Evolutionary conservation across 352 stramenopile genomes (phyloP), one percentile per base, ranked within the genome.

Genomic region (Phytophthora pluvialis): DNA sequence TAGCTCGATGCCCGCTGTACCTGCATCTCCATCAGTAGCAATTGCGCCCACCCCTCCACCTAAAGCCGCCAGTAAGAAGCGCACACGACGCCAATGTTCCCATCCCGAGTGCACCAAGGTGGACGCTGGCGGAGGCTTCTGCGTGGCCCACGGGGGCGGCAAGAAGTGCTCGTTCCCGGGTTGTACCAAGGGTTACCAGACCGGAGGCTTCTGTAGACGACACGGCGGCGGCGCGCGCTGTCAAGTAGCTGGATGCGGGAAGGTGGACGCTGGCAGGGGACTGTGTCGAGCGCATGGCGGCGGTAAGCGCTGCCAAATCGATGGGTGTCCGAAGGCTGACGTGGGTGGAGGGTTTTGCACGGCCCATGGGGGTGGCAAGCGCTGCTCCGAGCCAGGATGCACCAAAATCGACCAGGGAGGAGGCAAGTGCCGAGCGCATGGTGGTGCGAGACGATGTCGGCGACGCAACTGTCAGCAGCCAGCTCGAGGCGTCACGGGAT

Each of bases 271-370:
- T 15, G 86, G 86, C 1, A 81, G 70, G 15, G 86, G 86, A 4
- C 48, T 95, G 39, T 95, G 86, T 75, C 79, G 86, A 18, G 79
- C 72, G 1, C 86, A 95, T 46, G 86, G 86, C 29, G 86, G 86
- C 12, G 86, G 86, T 7, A 90, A 86, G 45, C 84, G 86, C 12
- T 95, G 86, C 21, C 80, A 90, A 54, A 52, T 72, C 21, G 36
- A 51, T 15, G 67, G 45, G 0, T 95, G 86, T 65, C 54, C 75
- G 7, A 93, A 93, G 62, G 84, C 86, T 3, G 86, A 95, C 51
- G 86, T 96, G 29, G 88, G 87, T 26, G 87, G 88, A 26, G 88
- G 88, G 1, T 90, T 89, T 35, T 96, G 88, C 63, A 95, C 89
- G 3, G 65, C 78, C 4, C 88, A 95, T 48, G 88, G 88, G 28